Conservation (phyloP, 306 rosid species). For the Rubus parviflorus region DNA sequence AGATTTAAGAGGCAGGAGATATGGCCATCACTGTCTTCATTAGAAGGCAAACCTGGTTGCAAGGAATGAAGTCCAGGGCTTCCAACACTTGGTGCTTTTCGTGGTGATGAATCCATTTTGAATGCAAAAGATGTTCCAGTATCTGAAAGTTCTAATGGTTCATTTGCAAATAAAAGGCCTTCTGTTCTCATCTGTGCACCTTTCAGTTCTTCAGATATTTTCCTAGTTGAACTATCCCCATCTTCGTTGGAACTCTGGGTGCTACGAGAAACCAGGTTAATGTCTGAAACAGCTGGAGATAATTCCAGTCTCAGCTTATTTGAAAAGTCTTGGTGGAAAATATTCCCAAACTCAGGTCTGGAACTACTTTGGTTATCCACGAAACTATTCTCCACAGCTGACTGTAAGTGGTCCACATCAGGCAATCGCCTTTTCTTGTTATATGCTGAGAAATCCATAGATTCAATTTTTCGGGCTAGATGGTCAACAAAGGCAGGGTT, state of each 20-base stretch:
- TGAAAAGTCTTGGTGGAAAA: constrained; percentile 81
- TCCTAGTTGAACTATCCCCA: constrained; percentile 57
- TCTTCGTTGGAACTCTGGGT: constrained; percentile 88
- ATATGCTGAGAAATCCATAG: constrained; percentile 74
- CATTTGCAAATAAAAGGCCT: constrained; percentile 54
- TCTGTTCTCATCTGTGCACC: constrained; percentile 51
- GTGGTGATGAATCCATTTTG: constrained; percentile 68
- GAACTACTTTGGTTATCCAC: constrained; percentile 64
- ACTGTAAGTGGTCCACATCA: constrained; percentile 48
- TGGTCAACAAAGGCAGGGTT: constrained; percentile 63
- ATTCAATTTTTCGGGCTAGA: constrained; percentile 68
- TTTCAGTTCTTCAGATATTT: constrained; percentile 55
- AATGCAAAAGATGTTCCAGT: constrained; percentile 83
- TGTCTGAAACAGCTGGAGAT: constrained; percentile 80
- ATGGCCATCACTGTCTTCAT: constrained; percentile 79
- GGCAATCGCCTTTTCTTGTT: constrained; percentile 91
- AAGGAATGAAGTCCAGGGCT: constrained; percentile 51
- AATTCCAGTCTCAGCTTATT: constrained; percentile 77
- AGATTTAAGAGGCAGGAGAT: constrained; percentile 87
- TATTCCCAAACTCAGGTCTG: constrained; percentile 64
- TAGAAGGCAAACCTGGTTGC: constrained; percentile 52
- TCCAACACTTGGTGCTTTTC: constrained; percentile 43
- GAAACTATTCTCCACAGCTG: constrained; percentile 53
- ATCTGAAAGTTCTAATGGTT: constrained; percentile 84
- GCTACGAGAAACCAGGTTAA: constrained; percentile 79